Percentiles rank a stretch among this genome's conserved stretches.
These are phyloP conservation scores for Trichoderma virens DNA, from an alignment of 495 filamentous ascomycete species.

Conservation along the genomic window DNA sequence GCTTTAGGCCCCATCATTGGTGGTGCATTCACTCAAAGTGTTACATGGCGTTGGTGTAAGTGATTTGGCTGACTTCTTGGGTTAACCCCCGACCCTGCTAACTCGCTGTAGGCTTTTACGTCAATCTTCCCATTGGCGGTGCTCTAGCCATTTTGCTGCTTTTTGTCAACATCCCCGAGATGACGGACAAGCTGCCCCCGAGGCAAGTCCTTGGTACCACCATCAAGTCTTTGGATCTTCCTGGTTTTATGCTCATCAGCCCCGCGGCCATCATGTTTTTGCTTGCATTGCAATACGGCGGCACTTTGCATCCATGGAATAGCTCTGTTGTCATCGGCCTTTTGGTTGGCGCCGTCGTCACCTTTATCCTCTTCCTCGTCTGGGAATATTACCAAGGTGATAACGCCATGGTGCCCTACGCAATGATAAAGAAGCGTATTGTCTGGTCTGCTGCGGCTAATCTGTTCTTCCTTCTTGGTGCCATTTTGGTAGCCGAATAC, in stretches of 20 bases:
- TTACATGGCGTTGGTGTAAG: constrained; percentile 52
- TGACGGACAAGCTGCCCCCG: not conserved
- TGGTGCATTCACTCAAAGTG: constrained; percentile 23
- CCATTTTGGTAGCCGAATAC: too few species aligned
- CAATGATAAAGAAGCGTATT: constrained; percentile 10
- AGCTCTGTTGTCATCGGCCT: constrained; percentile 33
- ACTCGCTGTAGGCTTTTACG: constrained; percentile 41
- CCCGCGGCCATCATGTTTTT: constrained; percentile 39
- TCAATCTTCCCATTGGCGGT: constrained; percentile 47
- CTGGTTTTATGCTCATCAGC: constrained; percentile 21
- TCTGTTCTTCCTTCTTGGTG: too few species aligned
- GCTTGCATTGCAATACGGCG: constrained; percentile 45
- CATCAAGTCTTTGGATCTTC: constrained; percentile 23
- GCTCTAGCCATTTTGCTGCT: constrained; percentile 19
- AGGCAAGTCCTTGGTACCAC: not conserved
- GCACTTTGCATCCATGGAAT: constrained; percentile 35
- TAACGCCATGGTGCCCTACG: constrained; percentile 40
- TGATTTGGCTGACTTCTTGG: not conserved
- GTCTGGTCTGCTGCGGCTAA: too few species aligned
- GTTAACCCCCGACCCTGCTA: too few species aligned
- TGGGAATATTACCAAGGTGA: constrained; percentile 38
- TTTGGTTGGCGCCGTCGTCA: constrained; percentile 36
- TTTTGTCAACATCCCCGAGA: constrained; percentile 9
- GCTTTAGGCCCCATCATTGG: not conserved
- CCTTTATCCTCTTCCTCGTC: constrained; percentile 28